Evolutionary conservation across 2,329 filamentous ascomycete species (phyloP).

Genomic region (Fusarium equiseti): DNA sequence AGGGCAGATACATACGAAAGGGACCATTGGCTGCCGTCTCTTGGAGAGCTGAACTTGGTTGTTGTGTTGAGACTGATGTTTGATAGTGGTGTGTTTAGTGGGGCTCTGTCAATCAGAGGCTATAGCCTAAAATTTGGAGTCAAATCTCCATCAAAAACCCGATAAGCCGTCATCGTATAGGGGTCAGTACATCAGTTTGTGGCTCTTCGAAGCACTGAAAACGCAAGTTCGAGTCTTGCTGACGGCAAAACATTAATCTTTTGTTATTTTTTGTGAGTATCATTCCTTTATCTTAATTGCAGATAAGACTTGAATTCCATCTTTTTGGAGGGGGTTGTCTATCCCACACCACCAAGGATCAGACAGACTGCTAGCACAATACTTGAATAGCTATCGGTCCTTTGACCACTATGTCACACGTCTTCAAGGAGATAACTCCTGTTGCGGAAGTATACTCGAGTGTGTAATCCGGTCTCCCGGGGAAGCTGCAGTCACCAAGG

Average conservation of each 20-base stretch:
- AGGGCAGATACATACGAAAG: neutral
- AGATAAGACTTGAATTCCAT: neutral
- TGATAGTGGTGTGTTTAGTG: neutral
- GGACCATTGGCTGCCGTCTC: neutral
- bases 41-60: neutral
- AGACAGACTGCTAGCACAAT: neutral
- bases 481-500: constrained; percentile 11
- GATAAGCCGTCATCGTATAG: constrained; percentile 40
- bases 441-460: constrained; percentile 29
- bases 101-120: accelerated
- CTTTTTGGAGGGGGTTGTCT: neutral
- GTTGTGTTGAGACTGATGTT: neutral
- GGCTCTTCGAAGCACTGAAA: constrained; percentile 40
- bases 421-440: constrained; percentile 32
- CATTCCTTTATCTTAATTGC: accelerated
- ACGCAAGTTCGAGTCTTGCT: constrained; percentile 44
- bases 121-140: accelerated
- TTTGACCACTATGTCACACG: constrained; percentile 33
- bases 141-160: neutral
- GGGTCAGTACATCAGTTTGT: constrained; percentile 44
- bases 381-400: constrained; percentile 32
- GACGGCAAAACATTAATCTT: constrained; percentile 30
- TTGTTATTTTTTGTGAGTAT: neutral
- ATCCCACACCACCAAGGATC: neutral
- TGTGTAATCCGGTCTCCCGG: constrained; percentile 31